Evolutionary conservation across 2,329 filamentous ascomycete genomes (phyloP).

Genomic region (Diplodia mutila): DNA sequence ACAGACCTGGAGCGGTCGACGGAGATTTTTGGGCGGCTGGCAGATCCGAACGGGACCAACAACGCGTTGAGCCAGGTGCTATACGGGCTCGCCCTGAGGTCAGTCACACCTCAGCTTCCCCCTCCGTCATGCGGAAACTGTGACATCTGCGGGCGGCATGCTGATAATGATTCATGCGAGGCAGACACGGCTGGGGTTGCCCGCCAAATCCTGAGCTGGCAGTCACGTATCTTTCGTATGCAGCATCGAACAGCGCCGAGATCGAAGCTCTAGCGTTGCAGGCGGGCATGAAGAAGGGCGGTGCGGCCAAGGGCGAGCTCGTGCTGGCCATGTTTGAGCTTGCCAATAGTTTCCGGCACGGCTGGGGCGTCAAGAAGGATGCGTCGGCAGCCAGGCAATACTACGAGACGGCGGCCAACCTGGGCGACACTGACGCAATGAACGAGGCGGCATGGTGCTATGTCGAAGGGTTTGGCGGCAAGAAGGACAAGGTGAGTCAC

Average conservation of each 20-base stretch:
- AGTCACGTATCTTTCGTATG: constrained; percentile 82
- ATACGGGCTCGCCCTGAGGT: constrained; percentile 89
- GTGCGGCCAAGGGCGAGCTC: constrained; percentile 92
- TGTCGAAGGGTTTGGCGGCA: constrained; percentile 92
- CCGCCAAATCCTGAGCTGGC: constrained; percentile 71
- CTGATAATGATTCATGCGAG: constrained; percentile 12
- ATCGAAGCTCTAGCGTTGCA: constrained; percentile 84
- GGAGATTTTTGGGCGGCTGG: constrained; percentile 80
- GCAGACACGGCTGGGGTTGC: constrained; percentile 92
- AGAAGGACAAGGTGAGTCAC: constrained; percentile 91
- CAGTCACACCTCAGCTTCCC: constrained; percentile 41
- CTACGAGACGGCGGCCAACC: constrained; percentile 95
- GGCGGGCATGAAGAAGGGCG: constrained; percentile 89
- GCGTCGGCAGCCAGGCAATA: constrained; percentile 85
- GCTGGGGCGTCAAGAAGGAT: constrained; percentile 89
- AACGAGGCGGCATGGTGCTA: constrained; percentile 97
- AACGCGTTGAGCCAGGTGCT: constrained; percentile 95
- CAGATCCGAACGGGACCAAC: constrained; percentile 81
- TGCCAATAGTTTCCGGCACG: constrained; percentile 88
- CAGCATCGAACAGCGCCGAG: constrained; percentile 85
- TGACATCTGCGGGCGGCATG: constrained; percentile 6
- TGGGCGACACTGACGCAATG: constrained; percentile 97
- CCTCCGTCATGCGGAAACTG: background rate
- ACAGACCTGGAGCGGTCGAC: constrained; percentile 75
- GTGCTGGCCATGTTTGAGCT: constrained; percentile 96